Percentiles rank a stretch among this genome's conserved stretches.
Evolutionary conservation across 345 rosid genomes (phyloP).

Genomic region (Rhizophora apiculata): DNA sequence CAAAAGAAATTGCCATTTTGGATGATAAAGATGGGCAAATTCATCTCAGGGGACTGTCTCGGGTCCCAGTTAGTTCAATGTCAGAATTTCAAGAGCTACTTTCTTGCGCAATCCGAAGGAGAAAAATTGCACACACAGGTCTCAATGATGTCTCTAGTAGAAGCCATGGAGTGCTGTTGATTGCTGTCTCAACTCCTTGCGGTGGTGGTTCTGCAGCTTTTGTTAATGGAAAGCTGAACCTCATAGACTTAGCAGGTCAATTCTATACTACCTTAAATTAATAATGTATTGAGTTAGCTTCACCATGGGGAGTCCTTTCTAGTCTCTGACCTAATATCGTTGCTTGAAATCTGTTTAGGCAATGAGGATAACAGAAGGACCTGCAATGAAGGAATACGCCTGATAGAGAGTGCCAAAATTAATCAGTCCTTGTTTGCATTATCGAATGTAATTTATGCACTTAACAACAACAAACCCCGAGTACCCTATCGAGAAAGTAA

Average conservation of each 20-base stretch:
- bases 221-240: conserved; percentile 71
- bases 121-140: conserved; percentile 82
- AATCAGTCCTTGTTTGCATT: conserved; percentile 82
- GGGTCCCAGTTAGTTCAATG: conserved; percentile 55
- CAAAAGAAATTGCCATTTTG: conserved; percentile 54
- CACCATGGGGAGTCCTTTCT: not conserved
- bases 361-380: conserved; percentile 92
- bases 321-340: not conserved
- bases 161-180: conserved; percentile 89
- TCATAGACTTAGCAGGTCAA: conserved; percentile 89
- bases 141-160: conserved; percentile 87
- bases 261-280: conserved; percentile 2
- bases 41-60: conserved; percentile 75
- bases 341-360: conserved; percentile 37
- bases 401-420: conserved; percentile 85
- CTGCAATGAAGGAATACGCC: conserved; percentile 79
- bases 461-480: conserved; percentile 64
- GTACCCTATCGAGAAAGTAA: conserved; percentile 94
- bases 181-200: conserved; percentile 47
- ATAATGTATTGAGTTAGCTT: not conserved
- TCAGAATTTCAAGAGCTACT: conserved; percentile 51
- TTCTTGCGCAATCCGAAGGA: conserved; percentile 54
- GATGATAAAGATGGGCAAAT: conserved; percentile 71
- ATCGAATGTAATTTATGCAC: conserved; percentile 83
- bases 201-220: conserved; percentile 32